A percentile compares a stretch with the other conserved stretches of the same genome.
These are phyloP conservation scores for Candida tammaniensis DNA, from an alignment of 805 yeast species.

Conservation along the genomic window DNA sequence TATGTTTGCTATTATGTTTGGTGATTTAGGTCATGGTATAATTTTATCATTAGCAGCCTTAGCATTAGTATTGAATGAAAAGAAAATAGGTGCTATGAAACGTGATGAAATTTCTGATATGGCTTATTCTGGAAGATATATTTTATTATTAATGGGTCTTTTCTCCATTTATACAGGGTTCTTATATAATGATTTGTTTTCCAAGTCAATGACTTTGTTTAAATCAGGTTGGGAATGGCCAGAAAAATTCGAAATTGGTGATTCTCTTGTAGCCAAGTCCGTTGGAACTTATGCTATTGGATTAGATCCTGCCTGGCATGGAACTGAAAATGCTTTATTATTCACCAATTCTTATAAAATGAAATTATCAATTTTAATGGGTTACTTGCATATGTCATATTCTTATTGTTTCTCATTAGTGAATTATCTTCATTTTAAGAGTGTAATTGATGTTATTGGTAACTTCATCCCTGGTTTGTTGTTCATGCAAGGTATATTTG, in stretches of 20 bases:
- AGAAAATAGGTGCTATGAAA: slow-evolving; percentile 60
- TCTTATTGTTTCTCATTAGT: slow-evolving; percentile 82
- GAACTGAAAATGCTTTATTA: slow-evolving; percentile 85
- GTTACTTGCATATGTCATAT: slow-evolving; percentile 91
- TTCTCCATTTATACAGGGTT: slow-evolving; percentile 96
- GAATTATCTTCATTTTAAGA: slow-evolving; percentile 67
- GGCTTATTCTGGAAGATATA: slow-evolving; percentile 94
- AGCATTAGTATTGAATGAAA: slow-evolving; percentile 70
- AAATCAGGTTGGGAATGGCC: slow-evolving; percentile 96
- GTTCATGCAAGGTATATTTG: slow-evolving; percentile 96
- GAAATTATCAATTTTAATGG: slow-evolving; percentile 94
- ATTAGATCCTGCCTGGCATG: slow-evolving; percentile 95
- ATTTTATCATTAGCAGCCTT: slow-evolving; percentile 74
- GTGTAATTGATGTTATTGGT: slow-evolving; percentile 79
- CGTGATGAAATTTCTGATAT: slow-evolving; percentile 94
- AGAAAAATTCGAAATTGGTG: slow-evolving; percentile 63
- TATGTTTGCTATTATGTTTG: slow-evolving; percentile 99
- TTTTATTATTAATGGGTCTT: slow-evolving; percentile 84
- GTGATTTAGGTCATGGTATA: slow-evolving; percentile 96
- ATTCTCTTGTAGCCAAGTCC: slow-evolving; percentile 61
- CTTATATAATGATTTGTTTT: slow-evolving; percentile 89
- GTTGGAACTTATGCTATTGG: slow-evolving; percentile 80
- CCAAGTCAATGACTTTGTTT: slow-evolving; percentile 86
- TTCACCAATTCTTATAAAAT: slow-evolving; percentile 95
- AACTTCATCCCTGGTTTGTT: slow-evolving; percentile 92